Evolutionary conservation across 192 early-diverging fungal genomes (phyloP).

Genomic region (Mortierella antarctica): DNA sequence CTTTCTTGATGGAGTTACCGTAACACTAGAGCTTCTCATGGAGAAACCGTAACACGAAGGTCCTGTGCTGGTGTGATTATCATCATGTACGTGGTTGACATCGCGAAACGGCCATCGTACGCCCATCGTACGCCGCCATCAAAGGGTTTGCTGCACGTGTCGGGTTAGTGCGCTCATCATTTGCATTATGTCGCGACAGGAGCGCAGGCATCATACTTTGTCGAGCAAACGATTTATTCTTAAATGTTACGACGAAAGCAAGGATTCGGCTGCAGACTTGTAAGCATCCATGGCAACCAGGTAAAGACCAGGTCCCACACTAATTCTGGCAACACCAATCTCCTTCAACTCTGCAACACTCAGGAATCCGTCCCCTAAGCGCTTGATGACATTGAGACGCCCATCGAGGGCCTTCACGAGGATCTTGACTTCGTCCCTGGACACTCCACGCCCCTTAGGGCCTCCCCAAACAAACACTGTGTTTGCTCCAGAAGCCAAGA

Average conservation of each 20-base stretch:
- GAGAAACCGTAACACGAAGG: too few species aligned
- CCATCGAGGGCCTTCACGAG: conserved; percentile 25
- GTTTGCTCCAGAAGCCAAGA: conserved; percentile 52
- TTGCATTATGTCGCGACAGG: too few species aligned
- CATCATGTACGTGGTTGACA: too few species aligned
- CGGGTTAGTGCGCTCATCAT: too few species aligned
- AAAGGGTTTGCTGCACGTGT: too few species aligned
- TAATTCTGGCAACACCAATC: conserved; percentile 42
- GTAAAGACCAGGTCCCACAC: conserved; percentile 39
- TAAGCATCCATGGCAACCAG: conserved; percentile 26
- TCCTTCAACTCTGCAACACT: conserved; percentile 27
- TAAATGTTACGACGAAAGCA: conserved; percentile 14
- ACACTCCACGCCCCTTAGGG: conserved; percentile 23
- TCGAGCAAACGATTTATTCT: neutral
- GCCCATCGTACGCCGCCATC: too few species aligned
- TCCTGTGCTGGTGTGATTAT: too few species aligned
- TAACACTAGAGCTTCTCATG: too few species aligned
- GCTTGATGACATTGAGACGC: conserved; percentile 35
- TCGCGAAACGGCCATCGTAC: too few species aligned
- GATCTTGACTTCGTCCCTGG: conserved; percentile 21
- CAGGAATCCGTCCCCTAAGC: conserved; percentile 19
- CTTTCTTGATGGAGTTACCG: too few species aligned
- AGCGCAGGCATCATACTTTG: too few species aligned
- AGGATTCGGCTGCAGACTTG: conserved; percentile 30
- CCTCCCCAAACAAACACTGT: conserved; percentile 59